Percentiles rank a stretch among this genome's conserved stretches.
phyloP scores from a whole-genome alignment of 345 rosid genomes.

The Eucalyptus marginata region DNA sequence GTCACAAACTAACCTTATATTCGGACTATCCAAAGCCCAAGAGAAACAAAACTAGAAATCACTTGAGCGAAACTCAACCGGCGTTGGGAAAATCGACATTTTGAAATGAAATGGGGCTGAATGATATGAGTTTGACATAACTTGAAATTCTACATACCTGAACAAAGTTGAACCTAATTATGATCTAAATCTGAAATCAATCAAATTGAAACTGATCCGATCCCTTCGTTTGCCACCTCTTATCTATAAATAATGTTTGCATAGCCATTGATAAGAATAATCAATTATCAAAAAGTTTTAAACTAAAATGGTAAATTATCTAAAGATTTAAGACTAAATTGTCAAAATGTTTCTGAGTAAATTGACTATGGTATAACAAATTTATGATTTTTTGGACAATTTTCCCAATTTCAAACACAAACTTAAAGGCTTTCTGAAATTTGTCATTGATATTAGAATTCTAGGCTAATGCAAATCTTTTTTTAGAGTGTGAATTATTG shows the following conservation, averaged over 20 bases:
- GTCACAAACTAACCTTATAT: not conserved
- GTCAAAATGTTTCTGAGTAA: no score
- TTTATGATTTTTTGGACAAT: no score
- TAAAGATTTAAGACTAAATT: accelerated
- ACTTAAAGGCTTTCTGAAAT: no score
- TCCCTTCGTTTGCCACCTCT: not conserved
- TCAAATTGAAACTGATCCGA: not conserved
- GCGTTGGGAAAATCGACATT: not conserved
- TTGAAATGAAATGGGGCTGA: not conserved
- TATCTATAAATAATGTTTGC: not conserved
- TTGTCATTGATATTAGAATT: no score
- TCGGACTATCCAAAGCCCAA: accelerated
- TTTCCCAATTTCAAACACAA: no score
- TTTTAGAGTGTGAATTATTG: no score
- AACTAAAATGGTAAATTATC: not conserved
- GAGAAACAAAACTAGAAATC: not conserved
- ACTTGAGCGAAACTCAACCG: not conserved
- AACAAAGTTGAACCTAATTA: no score
- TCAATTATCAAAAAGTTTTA: no score
- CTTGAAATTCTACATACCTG: not conserved
- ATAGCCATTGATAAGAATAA: not conserved
- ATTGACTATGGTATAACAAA: no score
- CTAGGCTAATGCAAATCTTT: no score
- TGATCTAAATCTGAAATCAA: not conserved
- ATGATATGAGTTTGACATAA: not conserved